Base-by-base conservation (phyloP, 2,329 filamentous ascomycete species). In the Xylariales sp. region DNA sequence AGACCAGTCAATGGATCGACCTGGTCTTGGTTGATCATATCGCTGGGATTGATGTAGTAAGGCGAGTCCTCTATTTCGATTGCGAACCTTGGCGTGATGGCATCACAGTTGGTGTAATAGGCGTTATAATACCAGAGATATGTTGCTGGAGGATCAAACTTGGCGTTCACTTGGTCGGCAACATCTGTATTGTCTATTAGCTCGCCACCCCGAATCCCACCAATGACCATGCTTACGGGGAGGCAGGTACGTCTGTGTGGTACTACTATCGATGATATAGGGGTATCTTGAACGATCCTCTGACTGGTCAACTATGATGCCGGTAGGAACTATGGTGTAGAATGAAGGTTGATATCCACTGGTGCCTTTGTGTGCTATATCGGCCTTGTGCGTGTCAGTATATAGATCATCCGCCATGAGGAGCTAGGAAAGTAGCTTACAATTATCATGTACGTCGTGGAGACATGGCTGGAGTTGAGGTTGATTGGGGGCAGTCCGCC, bases 201-300 rank as follows among this genome's bases (percentile, higher is more conserved):
- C 35, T 21, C 16, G 20, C 10, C n/a, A 24, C 21, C 8, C 5
- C 4, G 18, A 36, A 16, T 27, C 15, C 31, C 5, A 16, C 14
- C 16, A 14, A n/a, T 38, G 25, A 8, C 16, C 9, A n/a, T 14
- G 58, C 67, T 61, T 50, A 73, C 72, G 57, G 9, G 66, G 65
- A 9, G 73, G 73, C 2, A 76, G 54, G 46, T 73, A 71, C 46
- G 68, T 69, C 52, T 74, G 62, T 0, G 73, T 71, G 2, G 73
- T 76, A 22, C 70, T 71, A 12, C 68, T 74, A 54, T 77, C 73
- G 37, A 76, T 59, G 38, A 77, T 71, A 50, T 68, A 73, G 4
- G 70, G 70, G 40, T 67, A 69, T 50, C 65, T 70, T 24, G 58
- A 64, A 14, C 51, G 58, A 45, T 70, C 65, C 2, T 58, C 65